Evolutionary conservation across 768 basidiomycete species (phyloP), one percentile per base, ranked within the genome.

Genomic region (Macrolepiota dolichaula): DNA sequence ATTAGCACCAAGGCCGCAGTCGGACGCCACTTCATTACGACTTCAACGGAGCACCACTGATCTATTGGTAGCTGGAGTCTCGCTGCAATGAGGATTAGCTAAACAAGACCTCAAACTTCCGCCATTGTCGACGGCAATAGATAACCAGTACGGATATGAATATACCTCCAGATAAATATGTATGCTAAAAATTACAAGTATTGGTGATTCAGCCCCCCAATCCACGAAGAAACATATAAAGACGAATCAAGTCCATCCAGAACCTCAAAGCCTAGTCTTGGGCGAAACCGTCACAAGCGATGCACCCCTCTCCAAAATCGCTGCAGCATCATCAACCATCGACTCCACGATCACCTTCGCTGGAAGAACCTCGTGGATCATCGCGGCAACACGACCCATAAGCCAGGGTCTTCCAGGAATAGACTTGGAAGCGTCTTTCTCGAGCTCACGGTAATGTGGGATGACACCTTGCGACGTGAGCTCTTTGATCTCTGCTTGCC

Each of bases 401-500:
- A 96, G 79, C 88, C 89, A 96, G 24, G 86, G 73, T 63, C 87
- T 77, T 27, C 81, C 83, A 65, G 84, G 74, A 4, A 89, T 61
- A 4, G 84, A 87, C 71, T 87, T 92, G 70, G 94, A 92, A 4
- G 94, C 92, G 69, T 92, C 89, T 70, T 85, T 82, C 74, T 88
- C 79, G 37, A 94, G 67, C 62, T 96, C 93, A 3, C 82, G 75
- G 29, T 85, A 77, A 62, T 82, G 78, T 25, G 95, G 95, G 61
- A 97, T 73, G 65, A 93, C 82, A n/a, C 95, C 95, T 76, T 91
- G 82, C 7, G 84, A 80, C 0, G 92, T 92, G 57, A 96, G 81
- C 63, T 87, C 84, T 73, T 87, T 86, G 70, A 96, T 96, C 79
- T 96, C 93, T 4, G 74, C 81, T 70, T 86, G 84, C 32, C 90